Evolutionary conservation across 805 yeast genomes (phyloP), one percentile per base, ranked within the genome.

Genomic region (Hanseniaspora mollemarum): DNA sequence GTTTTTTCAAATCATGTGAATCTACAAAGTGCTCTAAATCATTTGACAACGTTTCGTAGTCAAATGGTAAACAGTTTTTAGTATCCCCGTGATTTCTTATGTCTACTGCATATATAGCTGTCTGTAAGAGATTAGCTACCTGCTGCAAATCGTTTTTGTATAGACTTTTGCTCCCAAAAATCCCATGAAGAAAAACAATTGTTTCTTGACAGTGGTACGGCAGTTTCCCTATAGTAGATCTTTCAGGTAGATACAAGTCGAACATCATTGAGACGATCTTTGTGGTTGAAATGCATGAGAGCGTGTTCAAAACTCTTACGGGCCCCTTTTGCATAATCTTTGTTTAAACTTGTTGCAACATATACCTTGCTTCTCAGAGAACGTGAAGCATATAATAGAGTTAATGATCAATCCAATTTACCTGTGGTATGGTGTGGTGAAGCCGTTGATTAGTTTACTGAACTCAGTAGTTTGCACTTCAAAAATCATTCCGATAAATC

Each of bases 71-170:
- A 1, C 68, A 71, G 53, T 67, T 70, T 8, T 68, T 67, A 0
- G 78, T 69, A 0, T 63, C 58, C 0, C 83, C 83, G 60, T 78
- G 83, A 58, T 76, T 76, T 54, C 83, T 62, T 46, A 77, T 58
- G 58, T 78, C 84, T 2, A 74, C 55, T 1, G 72, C 71, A 53
- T 62, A 67, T 0, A 71, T 70, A 24, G 67, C 64, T 4, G 66
- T 57, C 13, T 62, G 55, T 1, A 72, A 59, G 2, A 45, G 46
- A 16, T 59, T 53, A 2, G 71, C 59, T 22, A 75, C 55, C 10
- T 56, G 56, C 43, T 67, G 63, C 8, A 71, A 73, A 2, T 71
- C 62, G 5, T 67, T 58, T 31, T 66, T 62, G 58, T 69, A 78
- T 57, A 70, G 71, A 46, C 65, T 67, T 36, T 65, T 66, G 24